Evolutionary conservation across 768 basidiomycete species (phyloP), one percentile per base, ranked within the genome.

Genomic region (Lactifluus subvellereus): DNA sequence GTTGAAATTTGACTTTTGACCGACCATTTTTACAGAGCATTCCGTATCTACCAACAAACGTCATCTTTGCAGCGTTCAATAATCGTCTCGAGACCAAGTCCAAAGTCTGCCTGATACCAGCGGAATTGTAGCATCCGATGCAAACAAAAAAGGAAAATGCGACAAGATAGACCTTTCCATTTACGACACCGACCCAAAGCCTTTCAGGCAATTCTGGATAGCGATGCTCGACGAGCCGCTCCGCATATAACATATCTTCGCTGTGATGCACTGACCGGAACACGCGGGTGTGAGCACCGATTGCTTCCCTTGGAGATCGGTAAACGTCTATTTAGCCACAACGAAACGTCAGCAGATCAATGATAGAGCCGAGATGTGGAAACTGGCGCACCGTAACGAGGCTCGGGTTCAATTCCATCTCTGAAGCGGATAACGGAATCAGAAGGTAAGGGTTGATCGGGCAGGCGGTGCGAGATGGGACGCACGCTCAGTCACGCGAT

Each of bases 201-300:
- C 88, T n/a, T 60, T 69, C 7, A 67, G 69, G 68, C 89, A 91
- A 68, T 86, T 88, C 69, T 83, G 73, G 62, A 69, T 71, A 22
- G 81, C 86, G 59, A 91, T 78, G 32, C 79, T 76, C 3, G 81
- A 81, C 45, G 87, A 89, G 30, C 86, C 89, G 69, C 87, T 89
- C 32, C 89, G 81, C 18, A 89, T 86, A 67, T 89, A 89, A 70
- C 87, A 90, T 48, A 91, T 84, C 73, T 81, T 89, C 30, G 89
- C 89, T 1, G 71, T 64, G n/a, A 77, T 70, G 67, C 89, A 91
- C 16, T 79, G 77, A 18, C 80, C 84, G 0, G 80, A 83, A 72
- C 89, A 91, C 13, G 84, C 61, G 16, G 74, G 69, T n/a, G 80
- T 79, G 35, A 74, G 77, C 33, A 84, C 72, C 6, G 87, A 87